A percentile compares a stretch with the other conserved stretches of the same genome.
These are phyloP conservation scores for Kodamaea sp. DNA, from an alignment of 1,139 yeast genomes.

Conservation along the genomic window DNA sequence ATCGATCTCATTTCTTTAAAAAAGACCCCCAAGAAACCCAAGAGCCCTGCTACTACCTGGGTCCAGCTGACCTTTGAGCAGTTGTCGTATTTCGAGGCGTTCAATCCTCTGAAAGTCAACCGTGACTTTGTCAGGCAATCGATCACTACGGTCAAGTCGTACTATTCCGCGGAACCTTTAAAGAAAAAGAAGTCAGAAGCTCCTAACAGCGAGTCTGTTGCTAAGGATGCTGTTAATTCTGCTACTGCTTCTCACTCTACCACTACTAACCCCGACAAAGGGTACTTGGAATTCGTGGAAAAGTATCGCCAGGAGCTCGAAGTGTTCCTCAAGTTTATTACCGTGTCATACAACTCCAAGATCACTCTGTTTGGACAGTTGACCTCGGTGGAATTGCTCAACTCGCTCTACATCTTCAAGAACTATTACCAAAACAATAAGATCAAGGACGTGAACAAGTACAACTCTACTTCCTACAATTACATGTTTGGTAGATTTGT, in stretches of 20 bases:
- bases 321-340: slow-evolving; percentile 25
- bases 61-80: slow-evolving; percentile 6
- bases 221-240: neutral
- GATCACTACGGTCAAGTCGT: slow-evolving; percentile 5
- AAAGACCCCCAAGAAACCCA: slow-evolving; percentile 22
- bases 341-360: slow-evolving; percentile 23
- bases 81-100: slow-evolving; percentile 11
- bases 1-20: slow-evolving; percentile 38
- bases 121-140: slow-evolving; percentile 3
- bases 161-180: neutral
- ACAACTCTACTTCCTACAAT: slow-evolving; percentile 21
- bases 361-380: slow-evolving; percentile 26
- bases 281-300: slow-evolving; percentile 21
- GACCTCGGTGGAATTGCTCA: slow-evolving; percentile 30
- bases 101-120: slow-evolving; percentile 1
- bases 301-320: slow-evolving; percentile 23
- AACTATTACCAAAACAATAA: slow-evolving; percentile 25
- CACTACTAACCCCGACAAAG: slow-evolving; percentile 4
- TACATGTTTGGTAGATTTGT: slow-evolving; percentile 23
- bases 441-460: slow-evolving; percentile 18
- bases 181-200: slow-evolving; percentile 1
- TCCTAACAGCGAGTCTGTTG: neutral
- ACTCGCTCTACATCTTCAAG: slow-evolving; percentile 31
- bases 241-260: neutral
- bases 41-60: neutral